Evolutionary conservation across 2,329 filamentous ascomycete species (phyloP).

Genomic region (Kalmusia sp.): DNA sequence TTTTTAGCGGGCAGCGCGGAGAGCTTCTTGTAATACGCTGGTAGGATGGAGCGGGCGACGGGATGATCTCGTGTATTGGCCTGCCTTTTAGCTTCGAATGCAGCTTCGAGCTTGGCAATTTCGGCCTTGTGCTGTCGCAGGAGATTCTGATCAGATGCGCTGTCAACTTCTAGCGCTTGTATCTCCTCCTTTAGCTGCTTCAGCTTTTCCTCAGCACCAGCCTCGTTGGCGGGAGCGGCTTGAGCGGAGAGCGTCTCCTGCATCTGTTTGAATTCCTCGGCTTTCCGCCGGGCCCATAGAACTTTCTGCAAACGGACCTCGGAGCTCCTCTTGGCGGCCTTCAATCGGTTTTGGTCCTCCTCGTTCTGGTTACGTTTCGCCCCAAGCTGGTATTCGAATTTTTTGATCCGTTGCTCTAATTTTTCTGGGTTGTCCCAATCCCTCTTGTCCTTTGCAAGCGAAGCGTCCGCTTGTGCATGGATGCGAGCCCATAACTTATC

Average conservation of each 20-base stretch:
- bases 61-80: slow-evolving; percentile 25
- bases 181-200: slow-evolving; percentile 20
- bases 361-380: slow-evolving; percentile 36
- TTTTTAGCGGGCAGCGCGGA: no score
- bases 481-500: slow-evolving; percentile 35
- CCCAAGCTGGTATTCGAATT: slow-evolving; percentile 28
- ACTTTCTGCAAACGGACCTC: slow-evolving; percentile 30
- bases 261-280: slow-evolving; percentile 28
- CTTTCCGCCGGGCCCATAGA: slow-evolving; percentile 31
- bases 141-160: no score
- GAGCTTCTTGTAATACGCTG: slow-evolving; percentile 24
- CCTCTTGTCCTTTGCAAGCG: slow-evolving; percentile 17
- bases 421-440: slow-evolving; percentile 29
- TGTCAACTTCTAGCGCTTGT: slow-evolving; percentile 20
- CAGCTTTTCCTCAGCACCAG: slow-evolving; percentile 27
- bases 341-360: slow-evolving; percentile 31
- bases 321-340: slow-evolving; percentile 27
- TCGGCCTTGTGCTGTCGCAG: slow-evolving; percentile 20
- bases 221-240: slow-evolving; percentile 28
- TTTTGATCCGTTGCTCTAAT: slow-evolving; percentile 34
- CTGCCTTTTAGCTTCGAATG: slow-evolving; percentile 29
- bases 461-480: slow-evolving; percentile 25
- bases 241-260: slow-evolving; percentile 20
- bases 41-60: slow-evolving; percentile 33
- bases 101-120: slow-evolving; percentile 26